Conservation (phyloP, 176 grass and related monocot species). For the Typha latifolia region DNA sequence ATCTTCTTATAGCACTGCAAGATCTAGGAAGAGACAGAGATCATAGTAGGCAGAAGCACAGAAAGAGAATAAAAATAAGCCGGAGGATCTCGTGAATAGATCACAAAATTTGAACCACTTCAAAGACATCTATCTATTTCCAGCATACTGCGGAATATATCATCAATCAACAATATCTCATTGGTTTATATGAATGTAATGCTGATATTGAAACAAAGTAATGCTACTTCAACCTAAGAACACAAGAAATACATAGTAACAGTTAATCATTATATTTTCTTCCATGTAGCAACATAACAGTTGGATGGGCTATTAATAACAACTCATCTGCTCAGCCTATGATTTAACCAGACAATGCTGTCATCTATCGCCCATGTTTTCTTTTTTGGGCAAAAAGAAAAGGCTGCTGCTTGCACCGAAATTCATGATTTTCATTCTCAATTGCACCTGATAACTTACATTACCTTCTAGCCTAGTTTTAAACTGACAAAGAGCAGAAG, state of each 20-base stretch:
- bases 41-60: too few relatives aligned
- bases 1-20: too few relatives aligned
- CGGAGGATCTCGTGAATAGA: too few relatives aligned
- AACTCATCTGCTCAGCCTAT: not conserved
- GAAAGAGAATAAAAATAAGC: too few relatives aligned
- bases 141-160: not conserved
- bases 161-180: not conserved
- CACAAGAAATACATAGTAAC: not conserved
- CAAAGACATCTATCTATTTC: not conserved
- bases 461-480: not conserved
- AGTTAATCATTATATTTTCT: not conserved
- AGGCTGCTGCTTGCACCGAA: too few relatives aligned
- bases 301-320: not conserved
- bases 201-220: not conserved
- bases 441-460: not conserved
- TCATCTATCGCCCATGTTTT: too few relatives aligned
- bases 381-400: too few relatives aligned
- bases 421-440: not conserved
- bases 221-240: not conserved
- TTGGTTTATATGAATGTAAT: not conserved
- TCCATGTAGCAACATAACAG: not conserved
- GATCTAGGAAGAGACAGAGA: too few relatives aligned
- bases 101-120: too few relatives aligned
- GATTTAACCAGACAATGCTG: not conserved
- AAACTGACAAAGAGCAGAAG: not conserved